Evolutionary conservation across 148 eudicot species (phyloP), one percentile per base, ranked within the genome.

Genomic region (Selenicereus undatus): DNA sequence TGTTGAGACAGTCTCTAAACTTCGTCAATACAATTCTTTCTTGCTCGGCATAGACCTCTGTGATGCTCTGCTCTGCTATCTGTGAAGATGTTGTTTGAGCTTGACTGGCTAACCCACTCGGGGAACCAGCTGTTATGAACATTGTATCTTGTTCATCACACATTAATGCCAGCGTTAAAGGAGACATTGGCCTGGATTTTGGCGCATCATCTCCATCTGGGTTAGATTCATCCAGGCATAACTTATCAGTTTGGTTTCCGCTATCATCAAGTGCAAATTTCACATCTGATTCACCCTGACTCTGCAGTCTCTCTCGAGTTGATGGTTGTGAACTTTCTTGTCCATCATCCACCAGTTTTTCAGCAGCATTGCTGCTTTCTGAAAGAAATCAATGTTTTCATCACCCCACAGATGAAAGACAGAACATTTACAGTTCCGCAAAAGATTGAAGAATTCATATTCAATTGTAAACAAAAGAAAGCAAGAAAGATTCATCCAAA

Each of bases 1-100:
- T 89, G 85, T 93, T 92, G 76, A 96, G 97, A 84, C 95, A 96
- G 85, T 96, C 99, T 69, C 98, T 91, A 80, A 94, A 90, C 83
- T 91, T 93, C 56, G 93, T 88, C 83, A 96, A 84, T 14, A 94
- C 89, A 65, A 89, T 90, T 83, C 90, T 87, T 86, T 96, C 99
- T 85, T 96, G 99, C 84, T 91, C 99, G 11, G 89, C 92, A 84
- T 90, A 91, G 79, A 87, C 81, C 76, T 94, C 95, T 9, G 90
- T 81, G 81, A 80, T 71, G 75, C 87, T 90, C 80, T 86, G 86
- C 79, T 88, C 90, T 51, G 89, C 88, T 85, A 85, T 76, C 52
- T 89, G 91, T 17, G 88, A 79, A 64, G 96, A 74, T 11, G 82
- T 60, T 50, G 86, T 82, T 35, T 83, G 64, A 30, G 73, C 82